Evolutionary conservation across 108 stramenopile genomes (phyloP).

Genomic region (Bacterosira constricta): DNA sequence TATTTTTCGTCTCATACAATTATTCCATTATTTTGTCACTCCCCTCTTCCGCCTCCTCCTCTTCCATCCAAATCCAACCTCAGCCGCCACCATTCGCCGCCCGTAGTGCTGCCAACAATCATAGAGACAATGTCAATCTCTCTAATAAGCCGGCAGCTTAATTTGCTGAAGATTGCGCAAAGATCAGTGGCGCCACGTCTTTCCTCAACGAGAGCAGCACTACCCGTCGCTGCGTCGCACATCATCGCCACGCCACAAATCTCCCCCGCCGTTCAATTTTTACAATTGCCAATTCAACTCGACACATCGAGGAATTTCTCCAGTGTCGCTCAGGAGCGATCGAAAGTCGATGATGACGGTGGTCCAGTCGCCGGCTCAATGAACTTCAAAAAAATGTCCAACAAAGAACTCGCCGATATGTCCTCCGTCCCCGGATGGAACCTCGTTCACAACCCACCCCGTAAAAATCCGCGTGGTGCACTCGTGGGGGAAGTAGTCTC

Average conservation of each 20-base stretch:
- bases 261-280: no score
- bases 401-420: constrained; percentile 69
- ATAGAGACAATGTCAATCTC: no score
- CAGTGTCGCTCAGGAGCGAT: no score
- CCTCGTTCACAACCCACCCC: constrained; percentile 79
- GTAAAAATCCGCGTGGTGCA: constrained; percentile 69
- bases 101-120: no score
- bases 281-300: no score
- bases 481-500: constrained; percentile 86
- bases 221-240: no score
- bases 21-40: no score
- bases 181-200: not conserved
- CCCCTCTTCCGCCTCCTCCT: not conserved
- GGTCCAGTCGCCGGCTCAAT: constrained; percentile 2
- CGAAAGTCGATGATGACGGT: constrained; percentile 7
- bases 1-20: no score
- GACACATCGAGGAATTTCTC: no score
- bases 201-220: no score
- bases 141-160: not conserved
- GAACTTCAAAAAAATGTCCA: constrained; percentile 61
- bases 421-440: constrained; percentile 79
- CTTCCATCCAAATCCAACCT: not conserved
- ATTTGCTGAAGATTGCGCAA: not conserved
- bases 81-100: not conserved
- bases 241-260: no score